Conservation (phyloP, 345 rosid genomes). For the Tarenaya hassleriana region DNA sequence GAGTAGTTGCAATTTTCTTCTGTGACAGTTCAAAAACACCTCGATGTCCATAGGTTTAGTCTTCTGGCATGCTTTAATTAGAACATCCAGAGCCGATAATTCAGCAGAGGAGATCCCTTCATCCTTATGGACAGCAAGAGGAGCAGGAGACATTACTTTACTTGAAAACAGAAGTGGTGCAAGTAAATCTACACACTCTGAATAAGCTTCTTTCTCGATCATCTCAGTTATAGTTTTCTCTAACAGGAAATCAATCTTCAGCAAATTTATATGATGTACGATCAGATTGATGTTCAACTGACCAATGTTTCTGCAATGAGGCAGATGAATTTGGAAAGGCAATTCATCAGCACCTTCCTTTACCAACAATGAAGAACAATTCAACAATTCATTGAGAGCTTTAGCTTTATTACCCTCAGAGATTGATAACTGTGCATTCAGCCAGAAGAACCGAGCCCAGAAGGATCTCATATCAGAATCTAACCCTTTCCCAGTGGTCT, state of each 20-base stretch:
- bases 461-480: slow-evolving; percentile 44
- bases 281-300: slow-evolving; percentile 57
- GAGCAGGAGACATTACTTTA: slow-evolving; percentile 34
- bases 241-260: slow-evolving; percentile 64
- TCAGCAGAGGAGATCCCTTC: slow-evolving; percentile 48
- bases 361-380: slow-evolving; percentile 56
- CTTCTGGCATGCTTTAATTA: slow-evolving; percentile 68
- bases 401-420: slow-evolving; percentile 68
- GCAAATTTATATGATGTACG: slow-evolving; percentile 66
- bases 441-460: slow-evolving; percentile 88
- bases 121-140: slow-evolving; percentile 32
- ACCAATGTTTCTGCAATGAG: slow-evolving; percentile 55
- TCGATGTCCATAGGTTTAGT: slow-evolving; percentile 52
- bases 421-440: slow-evolving; percentile 77
- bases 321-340: slow-evolving; percentile 38
- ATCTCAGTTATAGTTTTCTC: slow-evolving; percentile 60
- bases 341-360: slow-evolving; percentile 38
- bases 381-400: slow-evolving; percentile 61
- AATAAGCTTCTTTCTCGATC: slow-evolving; percentile 68
- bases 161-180: slow-evolving; percentile 70
- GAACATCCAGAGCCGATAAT: slow-evolving; percentile 61
- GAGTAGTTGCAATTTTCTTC: slow-evolving; percentile 72
- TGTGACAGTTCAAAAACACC: slow-evolving; percentile 63
- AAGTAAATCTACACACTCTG: slow-evolving; percentile 59
- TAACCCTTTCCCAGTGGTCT: slow-evolving; percentile 26